phyloP scores from a whole-genome alignment of 164 flowering plant genomes.

The Warburgia ugandensis region DNA sequence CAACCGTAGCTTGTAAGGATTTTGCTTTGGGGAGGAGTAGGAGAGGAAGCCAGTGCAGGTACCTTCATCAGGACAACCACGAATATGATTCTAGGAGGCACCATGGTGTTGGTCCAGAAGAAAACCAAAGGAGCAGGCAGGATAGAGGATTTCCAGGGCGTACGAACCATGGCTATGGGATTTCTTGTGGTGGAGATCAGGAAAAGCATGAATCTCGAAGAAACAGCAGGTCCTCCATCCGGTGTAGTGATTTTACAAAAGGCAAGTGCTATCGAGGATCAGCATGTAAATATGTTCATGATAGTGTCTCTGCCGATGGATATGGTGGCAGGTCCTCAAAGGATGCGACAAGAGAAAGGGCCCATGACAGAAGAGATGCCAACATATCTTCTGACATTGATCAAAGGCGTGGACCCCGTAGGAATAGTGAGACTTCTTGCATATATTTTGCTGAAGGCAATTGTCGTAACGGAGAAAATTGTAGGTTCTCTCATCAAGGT shows the following conservation, averaged over 20 bases:
- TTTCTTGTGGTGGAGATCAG: constrained; percentile 14
- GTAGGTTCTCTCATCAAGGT: constrained; percentile 61
- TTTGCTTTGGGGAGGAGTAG: constrained; percentile 61
- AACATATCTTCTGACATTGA: constrained; percentile 27
- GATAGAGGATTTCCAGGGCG: constrained; percentile 26
- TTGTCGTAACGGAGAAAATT: constrained; percentile 54
- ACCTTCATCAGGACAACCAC: constrained; percentile 41
- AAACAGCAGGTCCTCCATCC: constrained; percentile 18
- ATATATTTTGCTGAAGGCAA: constrained; percentile 58
- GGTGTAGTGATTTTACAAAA: constrained; percentile 37
- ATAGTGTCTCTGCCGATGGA: constrained; percentile 25
- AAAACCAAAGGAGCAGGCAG: constrained; percentile 35
- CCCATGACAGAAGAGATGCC: constrained; percentile 24
- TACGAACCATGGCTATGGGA: constrained; percentile 10
- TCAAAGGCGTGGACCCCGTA: constrained; percentile 22
- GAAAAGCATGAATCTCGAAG: constrained; percentile 20
- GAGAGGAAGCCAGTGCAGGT: constrained; percentile 44
- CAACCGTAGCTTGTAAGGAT: constrained; percentile 40
- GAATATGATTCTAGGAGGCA: constrained; percentile 27
- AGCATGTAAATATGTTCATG: constrained; percentile 46
- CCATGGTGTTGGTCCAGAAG: constrained; percentile 13
- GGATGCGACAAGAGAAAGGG: constrained; percentile 27
- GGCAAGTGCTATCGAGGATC: constrained; percentile 48
- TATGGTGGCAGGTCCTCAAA: constrained; percentile 13
- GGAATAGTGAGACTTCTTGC: constrained; percentile 35